Conservation (phyloP, 352 stramenopile genomes). For the Globisporangium abappressorium region DNA sequence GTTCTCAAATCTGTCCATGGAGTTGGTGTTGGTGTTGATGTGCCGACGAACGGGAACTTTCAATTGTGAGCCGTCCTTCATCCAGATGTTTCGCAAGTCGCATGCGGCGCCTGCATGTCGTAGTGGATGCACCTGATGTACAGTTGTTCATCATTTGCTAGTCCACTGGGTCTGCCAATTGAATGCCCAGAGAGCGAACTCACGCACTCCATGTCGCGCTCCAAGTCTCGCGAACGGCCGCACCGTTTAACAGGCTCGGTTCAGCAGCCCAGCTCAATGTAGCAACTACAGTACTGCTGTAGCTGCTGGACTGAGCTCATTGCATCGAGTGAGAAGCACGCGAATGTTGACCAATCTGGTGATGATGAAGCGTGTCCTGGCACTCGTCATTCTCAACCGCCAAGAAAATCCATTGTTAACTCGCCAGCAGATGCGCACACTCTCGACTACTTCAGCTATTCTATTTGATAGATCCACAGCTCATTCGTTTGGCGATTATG, state of each 20-base stretch:
- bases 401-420: not conserved
- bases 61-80: not conserved
- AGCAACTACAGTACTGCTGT: no score
- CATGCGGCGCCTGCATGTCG: not conserved
- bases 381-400: not conserved
- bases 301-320: not conserved
- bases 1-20: not conserved
- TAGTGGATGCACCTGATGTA: no score
- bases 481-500: not conserved
- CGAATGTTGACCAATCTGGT: not conserved
- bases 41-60: not conserved
- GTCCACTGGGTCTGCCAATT: no score
- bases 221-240: no score
- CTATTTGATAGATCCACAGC: not conserved
- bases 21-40: not conserved
- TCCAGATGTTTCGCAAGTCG: not conserved
- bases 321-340: not conserved
- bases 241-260: no score
- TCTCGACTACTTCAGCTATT: not conserved
- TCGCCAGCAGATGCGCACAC: not conserved
- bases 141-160: no score
- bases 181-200: not conserved
- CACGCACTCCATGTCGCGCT: not conserved
- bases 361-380: not conserved
- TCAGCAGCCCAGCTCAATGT: no score